Evolutionary conservation across 1,284 basidiomycete species (phyloP).

Genomic region (Ceratobasidium sp.): DNA sequence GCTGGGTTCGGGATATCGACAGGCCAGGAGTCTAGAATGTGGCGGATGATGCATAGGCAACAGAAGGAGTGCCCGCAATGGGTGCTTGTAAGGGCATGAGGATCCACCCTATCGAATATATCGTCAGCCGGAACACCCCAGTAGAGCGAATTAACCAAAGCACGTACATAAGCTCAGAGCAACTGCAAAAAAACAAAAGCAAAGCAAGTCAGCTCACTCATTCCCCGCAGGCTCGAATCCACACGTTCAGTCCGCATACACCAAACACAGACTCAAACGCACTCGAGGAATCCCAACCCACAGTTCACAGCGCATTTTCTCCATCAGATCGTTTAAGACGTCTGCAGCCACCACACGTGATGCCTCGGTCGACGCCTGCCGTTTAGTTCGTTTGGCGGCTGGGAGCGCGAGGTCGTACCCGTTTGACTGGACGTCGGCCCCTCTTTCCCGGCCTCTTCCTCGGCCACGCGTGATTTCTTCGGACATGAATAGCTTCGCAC

Average conservation of each 20-base stretch:
- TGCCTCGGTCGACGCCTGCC: conserved; percentile 26
- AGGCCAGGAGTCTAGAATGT: conserved; percentile 31
- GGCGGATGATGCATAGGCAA: conserved; percentile 35
- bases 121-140: background rate
- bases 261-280: conserved; percentile 38
- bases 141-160: background rate
- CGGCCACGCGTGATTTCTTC: conserved; percentile 34
- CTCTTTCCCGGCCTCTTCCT: conserved; percentile 20
- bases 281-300: conserved; percentile 42
- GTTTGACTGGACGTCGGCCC: conserved; percentile 15
- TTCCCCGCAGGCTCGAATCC: background rate
- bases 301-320: conserved; percentile 42
- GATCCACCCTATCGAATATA: conserved; percentile 14
- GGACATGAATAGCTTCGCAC: conserved; percentile 22
- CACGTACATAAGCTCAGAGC: conserved; percentile 36
- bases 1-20: conserved; percentile 13
- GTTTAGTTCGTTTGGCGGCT: conserved; percentile 32
- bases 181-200: conserved; percentile 9
- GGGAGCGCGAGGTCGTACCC: conserved; percentile 22
- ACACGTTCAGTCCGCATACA: conserved; percentile 24
- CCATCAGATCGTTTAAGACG: conserved; percentile 37
- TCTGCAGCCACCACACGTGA: conserved; percentile 29
- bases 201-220: conserved; percentile 3
- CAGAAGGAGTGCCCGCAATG: conserved; percentile 39
- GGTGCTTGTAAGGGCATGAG: conserved; percentile 34